phyloP scores from a whole-genome alignment of 768 basidiomycete genomes.

The Pisolithus sp. region DNA sequence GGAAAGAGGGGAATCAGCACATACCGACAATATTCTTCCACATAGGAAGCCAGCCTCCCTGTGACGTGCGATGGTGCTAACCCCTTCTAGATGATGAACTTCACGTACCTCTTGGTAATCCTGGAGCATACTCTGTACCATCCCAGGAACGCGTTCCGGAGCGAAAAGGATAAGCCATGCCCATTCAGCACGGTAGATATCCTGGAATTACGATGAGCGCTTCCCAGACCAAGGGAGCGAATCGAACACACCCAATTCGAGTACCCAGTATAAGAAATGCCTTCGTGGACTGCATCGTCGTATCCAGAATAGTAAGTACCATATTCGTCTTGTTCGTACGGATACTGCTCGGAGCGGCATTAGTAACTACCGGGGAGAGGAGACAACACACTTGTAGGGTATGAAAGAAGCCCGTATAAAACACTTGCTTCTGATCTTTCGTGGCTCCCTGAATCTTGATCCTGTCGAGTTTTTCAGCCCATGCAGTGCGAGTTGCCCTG shows the following conservation, averaged over 20 bases:
- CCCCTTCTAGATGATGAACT: no score
- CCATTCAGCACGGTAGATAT: constrained; percentile 75
- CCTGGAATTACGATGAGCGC: constrained; percentile 34
- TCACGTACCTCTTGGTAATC: constrained; percentile 58
- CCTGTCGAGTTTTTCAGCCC: constrained; percentile 52
- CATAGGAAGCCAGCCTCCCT: constrained; percentile 84
- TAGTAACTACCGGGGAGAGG: background rate
- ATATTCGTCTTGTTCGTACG: constrained; percentile 66
- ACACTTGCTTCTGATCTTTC: constrained; percentile 39
- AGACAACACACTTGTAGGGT: constrained; percentile 43
- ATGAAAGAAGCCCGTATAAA: constrained; percentile 62
- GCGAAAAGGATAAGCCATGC: constrained; percentile 72
- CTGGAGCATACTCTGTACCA: constrained; percentile 75
- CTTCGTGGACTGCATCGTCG: constrained; percentile 55
- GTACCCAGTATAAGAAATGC: constrained; percentile 73
- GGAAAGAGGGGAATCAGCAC: constrained; percentile 4
- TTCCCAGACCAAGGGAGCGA: background rate
- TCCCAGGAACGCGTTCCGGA: constrained; percentile 68
- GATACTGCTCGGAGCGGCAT: constrained; percentile 45
- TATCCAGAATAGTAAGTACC: constrained; percentile 74
- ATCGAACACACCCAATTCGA: constrained; percentile 59
- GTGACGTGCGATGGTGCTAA: background rate
- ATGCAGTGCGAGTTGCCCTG: constrained; percentile 38
- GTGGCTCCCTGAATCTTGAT: constrained; percentile 46
- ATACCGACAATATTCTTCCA: constrained; percentile 79